These are phyloP conservation scores for Stellera chamaejasme DNA, from an alignment of 345 rosid genomes.

Conservation along the genomic window DNA sequence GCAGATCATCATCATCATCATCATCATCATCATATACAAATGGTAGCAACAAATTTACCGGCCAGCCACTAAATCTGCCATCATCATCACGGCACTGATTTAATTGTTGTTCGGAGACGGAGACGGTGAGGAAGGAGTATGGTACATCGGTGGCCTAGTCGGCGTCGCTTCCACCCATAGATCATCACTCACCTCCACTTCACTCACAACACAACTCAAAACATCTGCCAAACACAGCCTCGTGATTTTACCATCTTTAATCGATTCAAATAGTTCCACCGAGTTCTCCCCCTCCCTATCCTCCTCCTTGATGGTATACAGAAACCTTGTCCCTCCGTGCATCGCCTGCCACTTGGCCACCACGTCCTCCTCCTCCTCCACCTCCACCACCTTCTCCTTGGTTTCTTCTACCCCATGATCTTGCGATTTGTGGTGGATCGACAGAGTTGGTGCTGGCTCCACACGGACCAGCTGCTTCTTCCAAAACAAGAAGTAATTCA, in stretches of 20 bases:
- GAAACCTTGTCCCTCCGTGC: slow-evolving; percentile 48
- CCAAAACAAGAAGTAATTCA: slow-evolving; percentile 55
- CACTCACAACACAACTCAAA: not conserved
- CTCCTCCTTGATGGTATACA: slow-evolving; percentile 69
- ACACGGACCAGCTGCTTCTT: slow-evolving; percentile 41
- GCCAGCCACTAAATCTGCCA: no score
- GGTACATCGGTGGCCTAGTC: slow-evolving; percentile 48
- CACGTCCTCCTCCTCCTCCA: slow-evolving; percentile 23
- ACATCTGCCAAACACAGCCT: not conserved
- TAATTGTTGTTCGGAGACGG: no score
- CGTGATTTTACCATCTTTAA: no score
- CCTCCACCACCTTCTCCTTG: not conserved
- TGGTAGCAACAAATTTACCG: no score
- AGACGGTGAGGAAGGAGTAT: slow-evolving; percentile 61
- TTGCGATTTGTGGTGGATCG: not conserved
- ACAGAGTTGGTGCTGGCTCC: slow-evolving; percentile 26
- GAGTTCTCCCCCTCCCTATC: slow-evolving; percentile 31
- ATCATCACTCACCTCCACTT: slow-evolving; percentile 3
- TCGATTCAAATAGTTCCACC: not conserved
- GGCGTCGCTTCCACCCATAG: slow-evolving; percentile 37
- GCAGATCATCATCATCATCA: no score
- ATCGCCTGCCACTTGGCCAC: slow-evolving; percentile 29
- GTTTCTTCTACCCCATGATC: not conserved
- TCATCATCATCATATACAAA: no score
- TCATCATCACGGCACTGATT: no score